These are phyloP conservation scores for Emergomyces pasteurianus DNA, from an alignment of 2,329 filamentous ascomycete genomes.

Conservation along the genomic window DNA sequence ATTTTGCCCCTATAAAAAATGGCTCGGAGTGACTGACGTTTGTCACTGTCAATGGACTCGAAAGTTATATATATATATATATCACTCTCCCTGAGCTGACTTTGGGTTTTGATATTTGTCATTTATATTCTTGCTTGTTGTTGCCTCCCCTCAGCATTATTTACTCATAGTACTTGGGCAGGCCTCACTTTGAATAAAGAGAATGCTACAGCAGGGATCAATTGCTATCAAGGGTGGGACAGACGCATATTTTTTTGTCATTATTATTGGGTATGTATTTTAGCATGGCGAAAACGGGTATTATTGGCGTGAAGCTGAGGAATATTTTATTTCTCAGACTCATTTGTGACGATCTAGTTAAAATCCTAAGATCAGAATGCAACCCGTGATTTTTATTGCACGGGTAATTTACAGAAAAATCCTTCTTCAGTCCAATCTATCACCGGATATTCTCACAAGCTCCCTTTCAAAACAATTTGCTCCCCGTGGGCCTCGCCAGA, in stretches of 20 bases:
- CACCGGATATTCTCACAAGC: neutral
- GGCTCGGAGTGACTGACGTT: neutral
- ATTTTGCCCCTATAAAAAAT: neutral
- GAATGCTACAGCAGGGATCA: neutral
- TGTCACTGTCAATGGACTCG: neutral
- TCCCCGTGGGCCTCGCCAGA: neutral
- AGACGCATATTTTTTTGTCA: neutral
- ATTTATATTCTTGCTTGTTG: neutral
- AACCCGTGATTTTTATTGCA: neutral
- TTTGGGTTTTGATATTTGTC: neutral
- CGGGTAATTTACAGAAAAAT: neutral
- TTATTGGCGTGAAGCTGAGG: neutral
- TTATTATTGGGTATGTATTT: neutral
- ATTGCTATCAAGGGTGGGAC: neutral
- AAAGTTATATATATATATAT: neutral
- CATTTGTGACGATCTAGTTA: neutral
- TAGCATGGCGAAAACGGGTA: neutral
- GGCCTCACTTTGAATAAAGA: neutral
- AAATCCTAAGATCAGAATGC: neutral
- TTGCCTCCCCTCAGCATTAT: neutral
- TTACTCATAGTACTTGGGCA: neutral
- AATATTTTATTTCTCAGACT: neutral
- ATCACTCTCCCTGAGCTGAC: neutral
- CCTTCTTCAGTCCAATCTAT: neutral
- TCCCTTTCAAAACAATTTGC: neutral